phyloP scores from a whole-genome alignment of 306 rosid species.

The Lotus japonicus region DNA sequence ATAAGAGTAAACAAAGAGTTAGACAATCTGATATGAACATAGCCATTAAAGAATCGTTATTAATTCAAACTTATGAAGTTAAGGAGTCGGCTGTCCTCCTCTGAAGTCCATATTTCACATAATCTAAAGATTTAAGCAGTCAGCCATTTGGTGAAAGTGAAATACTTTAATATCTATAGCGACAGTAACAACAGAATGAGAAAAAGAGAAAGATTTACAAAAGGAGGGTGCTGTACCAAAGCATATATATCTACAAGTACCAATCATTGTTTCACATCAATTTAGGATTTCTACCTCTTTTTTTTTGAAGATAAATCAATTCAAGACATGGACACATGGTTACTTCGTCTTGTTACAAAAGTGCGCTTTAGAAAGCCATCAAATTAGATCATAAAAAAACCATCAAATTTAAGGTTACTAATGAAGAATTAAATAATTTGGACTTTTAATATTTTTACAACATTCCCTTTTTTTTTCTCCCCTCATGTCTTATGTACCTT shows the following conservation, averaged over 20 bases:
- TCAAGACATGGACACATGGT: background rate
- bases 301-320: background rate
- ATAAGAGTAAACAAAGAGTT: constrained; percentile 1
- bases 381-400: background rate
- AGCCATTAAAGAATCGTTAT: background rate
- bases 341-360: constrained; percentile 6
- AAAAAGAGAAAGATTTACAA: background rate
- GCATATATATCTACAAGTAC: background rate
- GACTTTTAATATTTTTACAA: background rate
- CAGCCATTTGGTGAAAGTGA: constrained; percentile 8
- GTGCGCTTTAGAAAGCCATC: background rate
- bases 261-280: background rate
- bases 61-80: constrained; percentile 8
- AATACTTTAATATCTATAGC: background rate
- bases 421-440: constrained; percentile 9
- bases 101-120: background rate
- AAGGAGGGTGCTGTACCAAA: background rate
- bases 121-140: background rate
- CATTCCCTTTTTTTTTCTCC: background rate
- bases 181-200: background rate
- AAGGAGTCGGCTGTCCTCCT: background rate
- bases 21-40: constrained; percentile 1
- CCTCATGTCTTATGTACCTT: background rate
- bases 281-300: background rate
- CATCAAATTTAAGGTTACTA: background rate